Evolutionary conservation across 2,329 filamentous ascomycete genomes (phyloP), one percentile per base, ranked within the genome.

Genomic region (Penicillium palitans): DNA sequence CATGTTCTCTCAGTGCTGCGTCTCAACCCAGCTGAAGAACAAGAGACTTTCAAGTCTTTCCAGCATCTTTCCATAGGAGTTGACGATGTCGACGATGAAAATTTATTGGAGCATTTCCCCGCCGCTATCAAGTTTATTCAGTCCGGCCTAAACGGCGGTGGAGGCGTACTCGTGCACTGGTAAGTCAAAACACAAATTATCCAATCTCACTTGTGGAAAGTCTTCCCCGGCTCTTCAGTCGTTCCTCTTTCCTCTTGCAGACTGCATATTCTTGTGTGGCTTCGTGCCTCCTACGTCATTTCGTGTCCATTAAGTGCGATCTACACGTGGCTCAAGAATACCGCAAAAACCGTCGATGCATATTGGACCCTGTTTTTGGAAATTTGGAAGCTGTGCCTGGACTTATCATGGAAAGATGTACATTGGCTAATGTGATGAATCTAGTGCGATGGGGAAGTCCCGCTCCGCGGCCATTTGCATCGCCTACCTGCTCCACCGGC

Each of bases 391-490:
- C n/a, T 27, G 45, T 33, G 35, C 37, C 52, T 45, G 25, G 42
- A 35, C 33, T 39, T 27, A 12, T 55, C n/a, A 39, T 27, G 21
- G 31, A 44, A 53, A 35, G n/a, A 44, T 40, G 24, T 48, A 49
- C 46, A 42, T 33, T 46, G 62, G 58, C 59, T 51, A 10, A 66
- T 46, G 39, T 48, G 40, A 40, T 27, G 55, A 81, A 81, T 84
- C 77, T 51, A 96, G 95, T 82, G 93, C 92, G 24, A 96, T 96
- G 87, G 95, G 95, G 53, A 96, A 96, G 78, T 97, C 93, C 35
- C 90, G 95, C 59, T 98, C 93, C 48, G 90, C 93, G 65, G 88
- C 91, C 33, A 85, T 90, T 64, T 84, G 91, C 55, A 84, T 96
- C 58, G 93, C 95, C 61, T 98, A 93, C 75, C 81, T 98, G 51